Base-by-base conservation (phyloP, 768 basidiomycete genomes). In the Dioszegia crocea region DNA sequence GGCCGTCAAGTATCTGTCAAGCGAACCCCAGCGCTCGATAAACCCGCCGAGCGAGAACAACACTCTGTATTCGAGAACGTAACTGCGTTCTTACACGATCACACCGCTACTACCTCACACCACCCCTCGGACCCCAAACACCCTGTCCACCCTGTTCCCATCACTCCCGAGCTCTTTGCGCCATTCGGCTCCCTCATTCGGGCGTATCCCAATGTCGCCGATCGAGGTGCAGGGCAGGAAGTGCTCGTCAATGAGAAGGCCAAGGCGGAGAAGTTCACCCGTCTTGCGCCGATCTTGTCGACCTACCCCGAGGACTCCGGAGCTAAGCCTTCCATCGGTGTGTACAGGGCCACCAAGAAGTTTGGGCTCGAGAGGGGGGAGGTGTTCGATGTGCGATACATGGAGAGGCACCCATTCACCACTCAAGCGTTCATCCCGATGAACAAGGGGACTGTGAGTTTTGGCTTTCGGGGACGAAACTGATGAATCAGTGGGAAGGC, bases 361-460 rank as follows among this genome's bases (percentile, higher is more conserved):
- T 78, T 80, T 8, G 77, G 76, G 9, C 71, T 77, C 30, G 80
- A 81, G 39, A 67, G 74, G 11, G 79, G 79, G 27, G 83, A 83
- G 19, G 79, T 77, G 19, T 83, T 85, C 67, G 81, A 80, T 60
- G 77, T 97, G 60, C 82, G 82, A 62, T 81, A 86, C n/a, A 79
- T 98, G 61, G 96, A 99, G 77, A 82, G 75, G 29, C 96, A 99
- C 71, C 82, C 86, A 27, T 88, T 82, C 74, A 93, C 89, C 12
- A 94, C 87, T 67, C 96, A 98, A 75, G 86, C 88, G 14, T 99
- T 98, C 77, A 83, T 97, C 62, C 94, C 96, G 9, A 91, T 98
- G 89, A 89, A 91, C 4, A 76, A 78, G 39, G 74, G 68, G 27
- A 68, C 65, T 29, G 74, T 76, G 53, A 58, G 75, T 64, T n/a